Base-by-base conservation (phyloP, 805 yeast genomes). In the Candida montana region DNA sequence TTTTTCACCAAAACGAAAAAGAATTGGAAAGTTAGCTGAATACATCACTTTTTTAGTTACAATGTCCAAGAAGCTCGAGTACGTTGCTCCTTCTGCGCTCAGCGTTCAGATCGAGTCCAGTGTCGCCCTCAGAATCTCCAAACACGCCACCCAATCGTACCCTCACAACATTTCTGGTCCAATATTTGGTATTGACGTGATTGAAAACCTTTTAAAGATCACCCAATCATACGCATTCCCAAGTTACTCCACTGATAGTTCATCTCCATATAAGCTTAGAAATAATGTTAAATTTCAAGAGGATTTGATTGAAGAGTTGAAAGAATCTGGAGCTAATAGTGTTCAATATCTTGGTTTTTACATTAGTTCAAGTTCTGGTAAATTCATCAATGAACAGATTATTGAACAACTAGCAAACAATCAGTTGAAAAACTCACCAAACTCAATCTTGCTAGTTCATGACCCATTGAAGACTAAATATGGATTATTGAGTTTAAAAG, bases 321-420 rank as follows among this genome's bases (percentile, higher is more conserved):
- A 71, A 54, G 72, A 71, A 41, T 75, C 79, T 47, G 81, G 82
- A 37, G 69, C 76, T 46, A 34, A 34, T 17, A 90, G 89, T 35
- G 70, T 78, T 33, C 84, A 80, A 57, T 71, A 81, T 46, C 75
- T 81, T 48, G 96, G 96, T 27, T 87, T 90, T 88, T 87, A 84
- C 65, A 77, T 85, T 57, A 71, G 83, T 33, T 72, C 88, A 23
- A 66, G 69, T 39, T 74, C 83, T 31, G 93, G 93, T 35, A 79
- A 79, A 58, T 80, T 79, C 57, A 75, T 81, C 54, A 78, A 80
- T 45, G 72, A 75, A 41, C 76, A 77, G 41, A 69, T 84, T 39
- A 70, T 88, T 23, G 95, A 87, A 53, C 72, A 79, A 31, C 71
- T 87, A 65, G 75, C 79, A 35, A 75, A 75, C 45, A 77, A 76